These are phyloP conservation scores for Acanthamoeba castellanii DNA, from an alignment of 208 protist genomes.

Conservation along the genomic window DNA sequence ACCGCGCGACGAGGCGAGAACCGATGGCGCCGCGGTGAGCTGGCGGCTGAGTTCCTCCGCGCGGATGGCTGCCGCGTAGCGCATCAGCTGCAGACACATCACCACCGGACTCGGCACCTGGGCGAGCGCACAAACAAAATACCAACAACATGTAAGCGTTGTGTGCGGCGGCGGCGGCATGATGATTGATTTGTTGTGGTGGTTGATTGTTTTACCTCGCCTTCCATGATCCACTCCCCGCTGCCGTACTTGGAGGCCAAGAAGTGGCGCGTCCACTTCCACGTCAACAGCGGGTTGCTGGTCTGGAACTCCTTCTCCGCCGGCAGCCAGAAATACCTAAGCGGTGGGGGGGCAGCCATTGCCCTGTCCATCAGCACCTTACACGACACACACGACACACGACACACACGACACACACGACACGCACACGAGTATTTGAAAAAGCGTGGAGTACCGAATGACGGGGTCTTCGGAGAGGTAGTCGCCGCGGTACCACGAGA, in stretches of 20 bases:
- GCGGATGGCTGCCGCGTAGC: conserved; percentile 31
- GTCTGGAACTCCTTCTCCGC: conserved; percentile 74
- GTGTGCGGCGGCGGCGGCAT: neutral
- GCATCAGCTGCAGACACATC: conserved; percentile 74
- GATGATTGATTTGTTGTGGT: neutral
- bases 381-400: neutral
- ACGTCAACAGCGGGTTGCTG: conserved; percentile 75
- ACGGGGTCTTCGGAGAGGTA: conserved; percentile 55
- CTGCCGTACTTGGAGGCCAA: conserved; percentile 74
- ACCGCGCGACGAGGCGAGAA: neutral
- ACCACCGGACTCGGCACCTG: conserved; percentile 73
- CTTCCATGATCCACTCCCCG: conserved; percentile 81
- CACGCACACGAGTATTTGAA: neutral
- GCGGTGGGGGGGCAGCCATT: neutral
- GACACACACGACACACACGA: neutral
- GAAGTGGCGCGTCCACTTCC: conserved; percentile 82
- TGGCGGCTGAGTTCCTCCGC: conserved; percentile 13
- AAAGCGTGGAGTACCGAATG: neutral
- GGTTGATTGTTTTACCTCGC: conserved; percentile 31
- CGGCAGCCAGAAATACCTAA: conserved; percentile 78
- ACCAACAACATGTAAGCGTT: too few species aligned
- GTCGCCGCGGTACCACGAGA: conserved; percentile 51
- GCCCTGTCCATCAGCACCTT: neutral
- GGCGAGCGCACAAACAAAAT: neutral
- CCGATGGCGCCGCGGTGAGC: neutral